Base-by-base conservation (phyloP, 345 rosid genomes). In the Ceriops decandra region DNA sequence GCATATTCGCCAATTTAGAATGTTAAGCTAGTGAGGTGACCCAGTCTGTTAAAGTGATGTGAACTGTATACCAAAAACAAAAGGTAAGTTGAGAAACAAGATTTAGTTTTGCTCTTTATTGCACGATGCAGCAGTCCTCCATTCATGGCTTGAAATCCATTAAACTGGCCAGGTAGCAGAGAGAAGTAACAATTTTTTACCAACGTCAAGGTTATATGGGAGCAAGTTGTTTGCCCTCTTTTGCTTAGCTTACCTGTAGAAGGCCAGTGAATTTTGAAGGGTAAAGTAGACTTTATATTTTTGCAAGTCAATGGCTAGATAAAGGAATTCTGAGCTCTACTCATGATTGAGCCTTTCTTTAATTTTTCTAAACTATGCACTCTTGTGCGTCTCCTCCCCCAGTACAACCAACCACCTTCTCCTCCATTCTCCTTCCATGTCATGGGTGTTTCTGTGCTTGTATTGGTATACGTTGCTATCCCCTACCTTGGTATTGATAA, bases 401-500 rank as follows among this genome's bases (percentile, higher is more conserved):
- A 0, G 9, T 8, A 4, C 19, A 7, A 5, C 26, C 57, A 3
- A 2, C 21, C 4, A 2, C 22, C 10, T 33, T 33, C 1, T 66
- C 51, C 69, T 2, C 5, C 62, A 11, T 17, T 67, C 16, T 6
- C 5, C 52, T 17, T 36, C 16, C 62, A 69, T 38, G 33, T 68
- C 20, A 0, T 76, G 21, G 63, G 73, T 15, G 9, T 76, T 20
- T 19, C 22, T 1, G 69, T 51, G 7, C 56, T 73, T 56, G 21
- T 73, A 21, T 33, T 68, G 66, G 10, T 73, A 9, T 83, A 78
- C 5, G 36, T 46, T 16, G 19, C 60, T 36, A 13, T 80, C 64
- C 15, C 67, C 21, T 71, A 66, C 75, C 70, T 83, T 8, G 57
- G 68, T 62, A 62, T 68, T 51, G 67, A 73, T 53, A 9, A 52